Percentiles rank a stretch among this genome's conserved stretches.
phyloP scores from a whole-genome alignment of 2,329 filamentous ascomycete species.

The Ilyonectria mors-panacis region DNA sequence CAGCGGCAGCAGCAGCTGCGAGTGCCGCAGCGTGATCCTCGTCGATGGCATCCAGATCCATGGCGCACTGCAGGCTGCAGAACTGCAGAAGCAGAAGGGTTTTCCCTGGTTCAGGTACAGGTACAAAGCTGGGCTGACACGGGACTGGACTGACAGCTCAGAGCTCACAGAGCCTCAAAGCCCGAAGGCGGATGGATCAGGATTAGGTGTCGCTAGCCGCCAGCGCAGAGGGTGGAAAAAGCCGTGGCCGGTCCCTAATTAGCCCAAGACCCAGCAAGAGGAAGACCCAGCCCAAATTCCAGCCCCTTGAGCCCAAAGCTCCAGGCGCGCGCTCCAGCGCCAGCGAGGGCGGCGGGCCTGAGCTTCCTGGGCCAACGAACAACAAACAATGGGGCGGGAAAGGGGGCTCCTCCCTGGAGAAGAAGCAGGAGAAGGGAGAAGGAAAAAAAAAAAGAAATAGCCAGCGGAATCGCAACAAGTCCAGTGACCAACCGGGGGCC shows the following conservation, averaged over 20 bases:
- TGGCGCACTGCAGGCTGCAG: conserved; percentile 27
- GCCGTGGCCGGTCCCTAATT: too few species aligned
- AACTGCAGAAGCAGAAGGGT: conserved; percentile 27
- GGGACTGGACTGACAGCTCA: conserved; percentile 25
- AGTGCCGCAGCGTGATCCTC: conserved; percentile 47
- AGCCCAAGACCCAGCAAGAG: background rate
- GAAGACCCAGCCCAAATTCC: conserved; percentile 30
- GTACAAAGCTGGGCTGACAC: conserved; percentile 10
- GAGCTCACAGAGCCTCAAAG: conserved; percentile 42
- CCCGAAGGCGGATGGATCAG: conserved; percentile 29
- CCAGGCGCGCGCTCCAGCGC: conserved; percentile 25
- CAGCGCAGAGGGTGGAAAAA: conserved; percentile 34
- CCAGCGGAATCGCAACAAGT: background rate
- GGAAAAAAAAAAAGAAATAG: background rate
- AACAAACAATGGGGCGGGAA: conserved; percentile 4
- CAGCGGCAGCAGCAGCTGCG: conserved; percentile 43
- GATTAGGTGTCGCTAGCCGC: conserved; percentile 39
- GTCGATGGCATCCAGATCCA: conserved; percentile 47
- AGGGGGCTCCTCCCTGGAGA: background rate
- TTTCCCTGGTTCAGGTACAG: conserved; percentile 17
- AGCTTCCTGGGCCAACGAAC: conserved; percentile 17
- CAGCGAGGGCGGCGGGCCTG: conserved; percentile 21
- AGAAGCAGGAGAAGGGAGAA: background rate
- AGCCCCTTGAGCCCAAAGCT: conserved; percentile 36
- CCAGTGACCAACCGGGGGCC: conserved; percentile 7